Evolutionary conservation across 176 grass and related monocot species (phyloP).

Genomic region (Rhynchospora breviuscula): DNA sequence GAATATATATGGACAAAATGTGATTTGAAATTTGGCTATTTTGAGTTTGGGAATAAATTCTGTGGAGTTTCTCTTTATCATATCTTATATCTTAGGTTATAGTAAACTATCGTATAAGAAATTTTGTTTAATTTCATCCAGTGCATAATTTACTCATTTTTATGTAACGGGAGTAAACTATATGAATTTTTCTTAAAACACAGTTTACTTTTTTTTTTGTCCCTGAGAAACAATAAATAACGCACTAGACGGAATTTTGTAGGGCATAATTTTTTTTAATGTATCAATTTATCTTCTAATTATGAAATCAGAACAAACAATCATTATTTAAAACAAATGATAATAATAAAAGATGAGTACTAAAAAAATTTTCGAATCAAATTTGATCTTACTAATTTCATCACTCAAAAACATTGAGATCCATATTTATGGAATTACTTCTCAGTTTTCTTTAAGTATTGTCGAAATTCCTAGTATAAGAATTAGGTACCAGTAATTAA

Average conservation of each 20-base stretch:
- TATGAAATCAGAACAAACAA: neutral
- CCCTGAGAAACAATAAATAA: no score
- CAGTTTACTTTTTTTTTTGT: no score
- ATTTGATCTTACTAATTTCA: neutral
- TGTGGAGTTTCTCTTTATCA: neutral
- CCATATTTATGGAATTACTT: neutral
- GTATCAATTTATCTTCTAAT: neutral
- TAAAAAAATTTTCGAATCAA: neutral
- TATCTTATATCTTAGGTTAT: neutral
- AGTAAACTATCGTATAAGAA: no score
- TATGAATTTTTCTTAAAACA: no score
- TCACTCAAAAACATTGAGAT: neutral
- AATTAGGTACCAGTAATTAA: neutral
- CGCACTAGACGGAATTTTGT: no score
- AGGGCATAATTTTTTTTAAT: neutral
- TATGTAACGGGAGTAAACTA: no score
- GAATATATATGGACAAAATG: neutral
- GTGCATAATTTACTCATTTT: no score
- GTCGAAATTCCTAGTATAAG: neutral
- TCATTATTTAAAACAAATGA: neutral
- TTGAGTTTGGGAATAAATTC: neutral
- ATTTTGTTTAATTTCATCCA: no score
- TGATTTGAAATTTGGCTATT: neutral
- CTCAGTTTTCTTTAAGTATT: neutral
- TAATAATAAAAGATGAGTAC: neutral